Evolutionary conservation across 345 rosid species (phyloP).

Genomic region (Lepidium didymum): DNA sequence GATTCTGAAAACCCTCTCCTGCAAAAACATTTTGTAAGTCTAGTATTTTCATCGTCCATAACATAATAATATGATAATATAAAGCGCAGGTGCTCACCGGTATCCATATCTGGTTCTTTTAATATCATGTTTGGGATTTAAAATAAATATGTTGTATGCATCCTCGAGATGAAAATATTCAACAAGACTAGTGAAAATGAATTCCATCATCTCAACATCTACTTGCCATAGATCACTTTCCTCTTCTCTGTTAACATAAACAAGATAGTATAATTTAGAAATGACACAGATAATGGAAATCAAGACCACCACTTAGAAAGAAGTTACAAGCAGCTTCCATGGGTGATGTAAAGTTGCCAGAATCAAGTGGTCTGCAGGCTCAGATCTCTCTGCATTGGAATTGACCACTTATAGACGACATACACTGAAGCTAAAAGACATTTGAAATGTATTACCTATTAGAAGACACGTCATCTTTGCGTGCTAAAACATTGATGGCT

Average conservation of each 20-base stretch:
- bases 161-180: conserved; percentile 83
- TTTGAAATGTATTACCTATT: conserved; percentile 42
- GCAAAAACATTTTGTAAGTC: conserved; percentile 32
- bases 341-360: background rate
- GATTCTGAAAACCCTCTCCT: conserved; percentile 93
- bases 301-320: conserved; percentile 3
- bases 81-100: conserved; percentile 41
- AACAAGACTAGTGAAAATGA: conserved; percentile 76
- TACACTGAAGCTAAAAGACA: background rate
- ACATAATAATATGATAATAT: background rate
- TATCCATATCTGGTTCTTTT: conserved; percentile 75
- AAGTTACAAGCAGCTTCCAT: background rate
- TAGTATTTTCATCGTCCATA: background rate
- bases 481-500: conserved; percentile 71
- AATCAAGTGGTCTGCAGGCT: conserved; percentile 6
- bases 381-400: background rate
- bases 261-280: background rate
- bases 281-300: conserved; percentile 3
- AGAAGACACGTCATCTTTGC: conserved; percentile 58
- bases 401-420: background rate
- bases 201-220: conserved; percentile 77
- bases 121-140: conserved; percentile 60
- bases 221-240: conserved; percentile 73
- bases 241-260: conserved; percentile 48
- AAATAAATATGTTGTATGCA: conserved; percentile 78